Evolutionary conservation across 371 early-diverging fungal genomes (phyloP), one percentile per base, ranked within the genome.

Genomic region (Massospora cicadina): DNA sequence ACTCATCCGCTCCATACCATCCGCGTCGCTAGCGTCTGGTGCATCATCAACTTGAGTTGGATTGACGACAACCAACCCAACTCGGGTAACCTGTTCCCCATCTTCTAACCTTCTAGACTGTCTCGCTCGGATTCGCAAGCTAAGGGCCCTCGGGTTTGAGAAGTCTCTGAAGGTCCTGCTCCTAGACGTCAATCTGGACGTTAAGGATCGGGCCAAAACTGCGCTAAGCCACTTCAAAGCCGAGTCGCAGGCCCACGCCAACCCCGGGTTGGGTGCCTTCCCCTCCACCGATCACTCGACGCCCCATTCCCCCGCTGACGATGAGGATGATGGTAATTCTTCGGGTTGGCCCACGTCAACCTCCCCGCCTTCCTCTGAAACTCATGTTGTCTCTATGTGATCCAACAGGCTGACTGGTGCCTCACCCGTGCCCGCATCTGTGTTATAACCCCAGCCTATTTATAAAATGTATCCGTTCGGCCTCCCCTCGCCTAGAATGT

Each of bases 31-130:
- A 78, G 88, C 24, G 72, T 81, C 13, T 92, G 90, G 91, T 81
- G 81, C 68, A 73, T 89, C 28, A 87, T 89, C 58, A 92, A 92
- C 69, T 75, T 89, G 70, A 87, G 88, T 2, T 89, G 88, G 85
- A 69, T 74, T 0, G 88, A 89, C 13, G 88, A 88, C 25, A 72
- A 73, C 5, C 69, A 72, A 65, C 70, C 68, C 30, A 71, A 79
- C 77, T 74, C 61, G 31, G 53, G 56, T 55, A 60, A 33, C 5
- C 17, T 31, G 13, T 43, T 32, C 7, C 13, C n/a, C n/a, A 58
- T n/a, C 23, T 33, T 17, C 25, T 58, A 21, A 33, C 17, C 62
- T 55, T 21, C n/a, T 56, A 33, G 74, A 71, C 12, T 66, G 74
- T 0, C 66, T 66, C 26, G 75, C 74, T 0, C 72, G 84, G 31